Evolutionary conservation across 495 filamentous ascomycete genomes (phyloP).

Genomic region (Tuber calosporum): DNA sequence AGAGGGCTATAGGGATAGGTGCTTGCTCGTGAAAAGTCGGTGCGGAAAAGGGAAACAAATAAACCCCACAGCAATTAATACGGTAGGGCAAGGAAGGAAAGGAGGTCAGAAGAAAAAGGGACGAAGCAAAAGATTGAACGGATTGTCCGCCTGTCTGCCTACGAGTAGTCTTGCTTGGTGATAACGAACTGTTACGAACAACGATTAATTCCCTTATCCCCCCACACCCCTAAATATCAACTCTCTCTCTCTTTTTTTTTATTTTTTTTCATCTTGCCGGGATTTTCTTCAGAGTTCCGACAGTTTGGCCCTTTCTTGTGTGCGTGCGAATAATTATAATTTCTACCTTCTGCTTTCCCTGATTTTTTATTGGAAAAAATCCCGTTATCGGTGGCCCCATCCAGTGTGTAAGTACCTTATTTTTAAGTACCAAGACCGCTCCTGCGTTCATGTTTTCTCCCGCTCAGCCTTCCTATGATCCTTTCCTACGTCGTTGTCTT

Average conservation of each 20-base stretch:
- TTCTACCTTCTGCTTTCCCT: conserved; percentile 13
- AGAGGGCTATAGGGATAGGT: conserved; percentile 24
- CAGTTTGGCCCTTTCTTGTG: conserved; percentile 17
- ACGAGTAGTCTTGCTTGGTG: conserved; percentile 27
- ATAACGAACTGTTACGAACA: conserved; percentile 28
- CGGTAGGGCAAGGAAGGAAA: background rate
- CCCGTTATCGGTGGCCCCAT: conserved; percentile 21
- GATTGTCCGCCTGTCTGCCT: conserved; percentile 16
- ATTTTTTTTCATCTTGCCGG: conserved; percentile 12
- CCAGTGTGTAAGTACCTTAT: conserved; percentile 38
- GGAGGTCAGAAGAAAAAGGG: conserved; percentile 4
- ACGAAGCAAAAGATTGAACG: background rate
- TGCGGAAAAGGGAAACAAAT: conserved; percentile 6
- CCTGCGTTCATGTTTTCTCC: background rate
- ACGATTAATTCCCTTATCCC: conserved; percentile 26
- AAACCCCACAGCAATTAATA: background rate
- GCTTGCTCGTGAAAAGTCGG: conserved; percentile 25
- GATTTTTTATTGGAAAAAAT: conserved; percentile 11
- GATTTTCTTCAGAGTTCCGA: conserved; percentile 19
- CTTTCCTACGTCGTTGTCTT: background rate
- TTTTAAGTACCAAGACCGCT: conserved; percentile 24
- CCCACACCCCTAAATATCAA: conserved; percentile 15
- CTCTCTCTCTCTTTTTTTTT: too few species aligned
- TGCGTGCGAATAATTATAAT: conserved; percentile 21
- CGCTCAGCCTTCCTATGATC: background rate